phyloP scores from a whole-genome alignment of 2,329 filamentous ascomycete genomes.

The Alternaria gansuensis region DNA sequence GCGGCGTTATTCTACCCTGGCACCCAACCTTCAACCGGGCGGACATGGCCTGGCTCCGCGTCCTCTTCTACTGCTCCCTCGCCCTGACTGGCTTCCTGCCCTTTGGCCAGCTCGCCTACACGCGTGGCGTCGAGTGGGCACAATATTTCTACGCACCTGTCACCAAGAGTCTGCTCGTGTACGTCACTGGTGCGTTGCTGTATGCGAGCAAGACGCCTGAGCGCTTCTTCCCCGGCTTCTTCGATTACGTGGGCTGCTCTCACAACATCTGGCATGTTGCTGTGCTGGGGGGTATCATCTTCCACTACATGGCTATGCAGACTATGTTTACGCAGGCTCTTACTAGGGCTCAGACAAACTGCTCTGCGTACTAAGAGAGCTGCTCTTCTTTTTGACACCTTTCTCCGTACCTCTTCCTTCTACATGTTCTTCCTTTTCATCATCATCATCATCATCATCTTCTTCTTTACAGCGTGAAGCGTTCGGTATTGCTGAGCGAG shows the following conservation, averaged over 20 bases:
- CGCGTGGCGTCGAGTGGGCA: slow-evolving; percentile 82
- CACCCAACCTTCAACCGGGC: slow-evolving; percentile 91
- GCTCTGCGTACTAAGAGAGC: slow-evolving; percentile 41
- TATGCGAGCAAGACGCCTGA: slow-evolving; percentile 95
- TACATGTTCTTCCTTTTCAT: not conserved
- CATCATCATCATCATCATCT: too few species aligned
- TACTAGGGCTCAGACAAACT: slow-evolving; percentile 45
- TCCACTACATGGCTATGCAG: slow-evolving; percentile 96
- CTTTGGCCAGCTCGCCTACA: slow-evolving; percentile 80
- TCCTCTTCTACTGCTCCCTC: slow-evolving; percentile 89
- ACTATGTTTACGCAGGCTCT: slow-evolving; percentile 78
- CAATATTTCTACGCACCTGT: slow-evolving; percentile 89
- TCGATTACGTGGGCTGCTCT: slow-evolving; percentile 93
- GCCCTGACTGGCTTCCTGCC: slow-evolving; percentile 89
- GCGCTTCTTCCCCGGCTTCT: slow-evolving; percentile 88
- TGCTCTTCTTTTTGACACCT: not conserved
- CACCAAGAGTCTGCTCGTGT: slow-evolving; percentile 84
- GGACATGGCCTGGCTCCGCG: slow-evolving; percentile 92
- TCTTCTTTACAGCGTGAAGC: slow-evolving; percentile 1
- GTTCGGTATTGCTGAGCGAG: slow-evolving; percentile 15
- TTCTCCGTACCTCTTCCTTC: not conserved
- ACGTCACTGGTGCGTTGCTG: slow-evolving; percentile 81
- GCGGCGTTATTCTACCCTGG: slow-evolving; percentile 93
- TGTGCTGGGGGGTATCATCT: slow-evolving; percentile 93
- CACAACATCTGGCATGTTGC: slow-evolving; percentile 98